Evolutionary conservation across 352 stramenopile genomes (phyloP), one percentile per base, ranked within the genome.

Genomic region (Phytophthora sp.): DNA sequence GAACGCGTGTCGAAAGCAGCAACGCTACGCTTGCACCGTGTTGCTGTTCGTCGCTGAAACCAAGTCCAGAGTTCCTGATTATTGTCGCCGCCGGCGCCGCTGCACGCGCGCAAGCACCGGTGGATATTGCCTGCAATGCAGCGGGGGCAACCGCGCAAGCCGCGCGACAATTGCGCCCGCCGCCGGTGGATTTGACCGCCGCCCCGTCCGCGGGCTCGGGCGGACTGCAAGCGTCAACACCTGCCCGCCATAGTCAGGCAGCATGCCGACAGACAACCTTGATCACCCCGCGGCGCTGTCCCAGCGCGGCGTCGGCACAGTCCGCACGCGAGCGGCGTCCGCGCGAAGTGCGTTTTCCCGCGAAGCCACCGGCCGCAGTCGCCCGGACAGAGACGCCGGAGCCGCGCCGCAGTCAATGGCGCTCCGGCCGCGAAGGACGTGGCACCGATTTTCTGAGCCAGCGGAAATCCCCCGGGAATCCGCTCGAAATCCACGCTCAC

Each of bases 291-390:
- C 27, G n/a, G n/a, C n/a, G n/a, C n/a, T n/a, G n/a, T n/a, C n/a
- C n/a, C n/a, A n/a, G n/a, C n/a, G n/a, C n/a, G n/a, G n/a, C n/a
- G n/a, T n/a, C n/a, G n/a, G n/a, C n/a, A n/a, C n/a, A n/a, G n/a
- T n/a, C n/a, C n/a, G n/a, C n/a, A n/a, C n/a, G n/a, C n/a, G n/a
- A n/a, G n/a, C n/a, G n/a, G n/a, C n/a, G n/a, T n/a, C n/a, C n/a
- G n/a, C 8, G 15, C 34, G 42, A 54, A 62, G 54, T 62, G 42
- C 23, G 17, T 42, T 26, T 20, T 26, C 46, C 28, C 37, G 35
- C 28, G 24, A 62, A 46, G 54, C 54, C 57, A n/a, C n/a, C n/a
- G n/a, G n/a, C n/a, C n/a, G n/a, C n/a, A 60, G 38, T 66, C 56
- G 52, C 11, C 35, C 2, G 55, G 39, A 26, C 56, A 65, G 38